A percentile compares a stretch with the other conserved stretches of the same genome.
Evolutionary conservation across 768 basidiomycete genomes (phyloP).

Genomic region (Agrocybe chaxingu): DNA sequence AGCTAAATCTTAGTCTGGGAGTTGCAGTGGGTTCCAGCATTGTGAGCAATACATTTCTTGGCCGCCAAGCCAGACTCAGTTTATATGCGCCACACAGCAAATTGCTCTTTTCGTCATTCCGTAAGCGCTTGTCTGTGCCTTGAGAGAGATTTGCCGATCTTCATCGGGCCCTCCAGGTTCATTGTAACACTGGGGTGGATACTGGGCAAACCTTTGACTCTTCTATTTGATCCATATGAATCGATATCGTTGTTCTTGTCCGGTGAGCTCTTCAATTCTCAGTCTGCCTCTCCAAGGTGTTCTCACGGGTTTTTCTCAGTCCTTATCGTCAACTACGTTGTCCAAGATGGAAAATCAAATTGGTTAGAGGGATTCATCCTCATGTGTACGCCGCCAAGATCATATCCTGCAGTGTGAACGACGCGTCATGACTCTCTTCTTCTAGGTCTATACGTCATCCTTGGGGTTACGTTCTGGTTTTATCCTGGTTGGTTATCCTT

Average conservation of each 20-base stretch:
- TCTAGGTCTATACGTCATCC: slow-evolving; percentile 67
- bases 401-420: not conserved
- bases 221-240: slow-evolving; percentile 90
- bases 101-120: slow-evolving; percentile 80
- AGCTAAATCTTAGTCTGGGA: slow-evolving; percentile 81
- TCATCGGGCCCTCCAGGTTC: slow-evolving; percentile 38
- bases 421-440: not conserved
- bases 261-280: slow-evolving; percentile 23
- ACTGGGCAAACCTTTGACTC: slow-evolving; percentile 71
- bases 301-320: slow-evolving; percentile 36
- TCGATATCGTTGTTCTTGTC: slow-evolving; percentile 56
- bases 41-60: slow-evolving; percentile 36
- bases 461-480: slow-evolving; percentile 68
- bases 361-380: slow-evolving; percentile 77
- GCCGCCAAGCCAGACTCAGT: not conserved
- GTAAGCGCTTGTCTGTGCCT: no score
- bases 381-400: slow-evolving; percentile 20
- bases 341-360: slow-evolving; percentile 79
- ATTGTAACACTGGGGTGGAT: slow-evolving; percentile 79
- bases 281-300: not conserved
- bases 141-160: no score
- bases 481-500: slow-evolving; percentile 36
- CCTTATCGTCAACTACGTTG: slow-evolving; percentile 80
- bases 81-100: slow-evolving; percentile 47
- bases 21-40: slow-evolving; percentile 90